These are phyloP conservation scores for Parachaetomium inaequale DNA, from an alignment of 495 filamentous ascomycete species.

Conservation along the genomic window DNA sequence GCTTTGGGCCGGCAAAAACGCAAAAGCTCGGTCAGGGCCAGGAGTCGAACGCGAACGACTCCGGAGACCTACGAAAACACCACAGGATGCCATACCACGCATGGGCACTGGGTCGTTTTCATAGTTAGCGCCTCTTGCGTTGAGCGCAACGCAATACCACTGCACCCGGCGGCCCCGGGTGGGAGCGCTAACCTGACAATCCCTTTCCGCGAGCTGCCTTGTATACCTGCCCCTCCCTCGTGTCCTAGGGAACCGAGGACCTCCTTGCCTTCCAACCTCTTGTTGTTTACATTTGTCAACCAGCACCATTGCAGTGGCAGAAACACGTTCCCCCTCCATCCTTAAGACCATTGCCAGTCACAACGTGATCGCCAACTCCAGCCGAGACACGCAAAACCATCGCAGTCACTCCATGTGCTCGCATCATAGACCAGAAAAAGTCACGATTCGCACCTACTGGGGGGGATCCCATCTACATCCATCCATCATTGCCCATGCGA, in stretches of 20 bases:
- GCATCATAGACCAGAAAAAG: background rate
- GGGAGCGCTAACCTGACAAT: background rate
- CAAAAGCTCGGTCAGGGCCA: background rate
- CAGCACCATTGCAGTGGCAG: background rate
- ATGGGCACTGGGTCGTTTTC: background rate
- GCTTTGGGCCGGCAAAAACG: background rate
- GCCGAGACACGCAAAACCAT: background rate
- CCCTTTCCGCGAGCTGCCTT: background rate
- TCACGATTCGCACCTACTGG: background rate
- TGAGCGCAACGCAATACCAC: slow-evolving; percentile 5
- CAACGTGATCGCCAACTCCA: background rate
- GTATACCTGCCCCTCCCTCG: background rate
- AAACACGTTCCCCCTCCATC: background rate
- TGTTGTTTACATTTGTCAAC: background rate
- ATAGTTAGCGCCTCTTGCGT: background rate
- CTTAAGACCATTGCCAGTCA: background rate
- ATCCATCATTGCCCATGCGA: slow-evolving; percentile 2
- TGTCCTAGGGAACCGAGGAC: background rate
- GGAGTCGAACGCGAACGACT: background rate
- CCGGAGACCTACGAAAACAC: background rate
- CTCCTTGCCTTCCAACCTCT: background rate
- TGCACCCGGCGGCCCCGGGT: background rate
- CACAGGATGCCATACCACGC: background rate
- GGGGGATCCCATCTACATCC: background rate
- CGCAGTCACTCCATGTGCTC: background rate